phyloP scores from a whole-genome alignment of 768 basidiomycete species.

The Inosperma sp. region DNA sequence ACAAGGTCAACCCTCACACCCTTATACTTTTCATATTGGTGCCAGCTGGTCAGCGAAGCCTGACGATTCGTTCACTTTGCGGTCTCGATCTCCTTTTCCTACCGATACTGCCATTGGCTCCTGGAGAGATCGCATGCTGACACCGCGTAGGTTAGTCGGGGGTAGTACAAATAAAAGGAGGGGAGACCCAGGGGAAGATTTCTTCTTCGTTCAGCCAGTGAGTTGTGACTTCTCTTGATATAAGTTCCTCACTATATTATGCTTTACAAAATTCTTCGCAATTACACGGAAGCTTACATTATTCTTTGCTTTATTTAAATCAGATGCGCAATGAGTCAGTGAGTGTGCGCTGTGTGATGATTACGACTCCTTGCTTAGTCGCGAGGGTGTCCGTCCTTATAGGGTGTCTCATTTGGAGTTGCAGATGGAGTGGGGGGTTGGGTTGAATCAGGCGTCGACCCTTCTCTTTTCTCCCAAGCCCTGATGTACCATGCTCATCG shows the following conservation, averaged over 20 bases:
- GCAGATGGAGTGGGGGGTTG: slow-evolving; percentile 95
- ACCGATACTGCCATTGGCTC: slow-evolving; percentile 51
- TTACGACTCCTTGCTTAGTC: slow-evolving; percentile 8
- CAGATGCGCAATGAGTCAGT: slow-evolving; percentile 81
- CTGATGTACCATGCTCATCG: slow-evolving; percentile 84
- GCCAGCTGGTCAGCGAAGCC: slow-evolving; percentile 78
- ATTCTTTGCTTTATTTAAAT: not conserved
- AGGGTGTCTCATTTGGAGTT: slow-evolving; percentile 79
- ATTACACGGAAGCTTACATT: slow-evolving; percentile 1
- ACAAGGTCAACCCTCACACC: slow-evolving; percentile 9
- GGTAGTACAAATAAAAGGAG: too few relatives aligned
- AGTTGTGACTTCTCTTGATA: too few relatives aligned
- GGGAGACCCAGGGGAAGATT: slow-evolving; percentile 44
- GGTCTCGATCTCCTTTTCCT: slow-evolving; percentile 48
- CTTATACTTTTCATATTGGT: slow-evolving; percentile 73
- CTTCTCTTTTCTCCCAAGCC: slow-evolving; percentile 85
- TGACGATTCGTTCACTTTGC: slow-evolving; percentile 30
- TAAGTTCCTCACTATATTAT: too few relatives aligned
- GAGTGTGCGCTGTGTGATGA: slow-evolving; percentile 34
- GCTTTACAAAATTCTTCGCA: not conserved
- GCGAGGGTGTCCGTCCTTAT: slow-evolving; percentile 23
- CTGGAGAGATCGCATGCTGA: slow-evolving; percentile 67
- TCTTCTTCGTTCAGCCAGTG: slow-evolving; percentile 63
- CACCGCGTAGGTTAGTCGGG: too few relatives aligned
- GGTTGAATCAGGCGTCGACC: slow-evolving; percentile 79